Evolutionary conservation across 495 filamentous ascomycete genomes (phyloP).

Genomic region (Penicillium odoratum): DNA sequence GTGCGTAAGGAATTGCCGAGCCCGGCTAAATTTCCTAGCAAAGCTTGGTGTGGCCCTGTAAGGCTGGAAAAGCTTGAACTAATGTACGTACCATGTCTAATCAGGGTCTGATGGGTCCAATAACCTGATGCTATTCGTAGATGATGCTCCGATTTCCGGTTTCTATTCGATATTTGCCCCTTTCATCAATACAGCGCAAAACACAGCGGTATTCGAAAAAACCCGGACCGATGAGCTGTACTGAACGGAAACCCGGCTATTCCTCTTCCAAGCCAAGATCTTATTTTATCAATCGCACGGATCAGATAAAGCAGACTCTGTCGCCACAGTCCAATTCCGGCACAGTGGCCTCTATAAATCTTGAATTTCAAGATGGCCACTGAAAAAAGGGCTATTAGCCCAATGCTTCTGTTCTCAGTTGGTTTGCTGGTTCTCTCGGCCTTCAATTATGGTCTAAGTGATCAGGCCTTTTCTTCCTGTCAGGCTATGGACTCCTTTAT

Average conservation of each 20-base stretch:
- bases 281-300: slow-evolving; percentile 10
- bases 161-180: background rate
- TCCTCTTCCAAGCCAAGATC: background rate
- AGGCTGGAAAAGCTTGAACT: background rate
- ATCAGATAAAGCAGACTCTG: slow-evolving; percentile 5
- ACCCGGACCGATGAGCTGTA: too few species aligned
- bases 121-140: background rate
- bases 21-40: background rate
- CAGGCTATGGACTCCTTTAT: slow-evolving; percentile 36
- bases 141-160: background rate
- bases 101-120: background rate
- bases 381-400: slow-evolving; percentile 7
- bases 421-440: slow-evolving; percentile 19
- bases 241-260: background rate
- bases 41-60: slow-evolving; percentile 12
- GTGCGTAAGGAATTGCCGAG: slow-evolving; percentile 3
- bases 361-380: background rate
- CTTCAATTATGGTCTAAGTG: slow-evolving; percentile 39
- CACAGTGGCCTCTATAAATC: background rate
- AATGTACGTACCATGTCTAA: background rate
- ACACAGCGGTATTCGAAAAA: too few species aligned
- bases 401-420: slow-evolving; percentile 8
- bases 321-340: background rate
- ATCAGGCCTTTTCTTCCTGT: slow-evolving; percentile 32
- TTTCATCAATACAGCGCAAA: background rate